Evolutionary conservation across 257 asterid genomes (phyloP).

Genomic region (Scutellaria baicalensis): DNA sequence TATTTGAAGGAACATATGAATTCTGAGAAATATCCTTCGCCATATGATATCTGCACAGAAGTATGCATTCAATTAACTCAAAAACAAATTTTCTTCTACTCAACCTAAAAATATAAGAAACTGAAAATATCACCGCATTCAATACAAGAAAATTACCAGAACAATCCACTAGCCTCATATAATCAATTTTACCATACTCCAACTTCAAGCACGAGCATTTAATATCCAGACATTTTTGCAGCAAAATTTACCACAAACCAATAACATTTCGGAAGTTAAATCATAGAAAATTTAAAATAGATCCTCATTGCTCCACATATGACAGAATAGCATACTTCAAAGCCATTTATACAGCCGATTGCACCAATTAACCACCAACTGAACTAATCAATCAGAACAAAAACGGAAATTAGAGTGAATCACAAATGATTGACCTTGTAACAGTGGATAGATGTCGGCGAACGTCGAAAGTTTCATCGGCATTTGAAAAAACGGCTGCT

Average conservation of each 20-base stretch:
- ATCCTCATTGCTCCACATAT: background rate
- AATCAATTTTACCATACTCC: background rate
- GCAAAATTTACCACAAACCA: background rate
- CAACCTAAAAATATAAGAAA: background rate
- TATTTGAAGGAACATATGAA: constrained; percentile 42
- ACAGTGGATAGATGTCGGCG: constrained; percentile 76
- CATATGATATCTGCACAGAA: constrained; percentile 54
- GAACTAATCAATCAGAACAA: background rate
- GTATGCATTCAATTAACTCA: background rate
- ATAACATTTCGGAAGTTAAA: background rate
- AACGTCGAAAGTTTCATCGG: constrained; percentile 58
- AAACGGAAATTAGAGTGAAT: background rate
- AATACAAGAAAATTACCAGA: no score
- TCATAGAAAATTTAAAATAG: background rate
- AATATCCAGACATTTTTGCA: background rate
- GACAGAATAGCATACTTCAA: background rate
- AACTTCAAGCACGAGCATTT: background rate
- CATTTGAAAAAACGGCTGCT: constrained; percentile 2
- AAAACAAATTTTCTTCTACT: background rate
- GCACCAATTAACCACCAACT: background rate
- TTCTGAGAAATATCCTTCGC: constrained; percentile 46
- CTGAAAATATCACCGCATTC: background rate
- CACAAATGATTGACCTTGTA: constrained; percentile 39
- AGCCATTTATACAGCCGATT: background rate
- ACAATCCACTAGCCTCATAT: background rate